Conservation (phyloP, 2,329 filamentous ascomycete genomes). For the Pestalotiopsis sp. region DNA sequence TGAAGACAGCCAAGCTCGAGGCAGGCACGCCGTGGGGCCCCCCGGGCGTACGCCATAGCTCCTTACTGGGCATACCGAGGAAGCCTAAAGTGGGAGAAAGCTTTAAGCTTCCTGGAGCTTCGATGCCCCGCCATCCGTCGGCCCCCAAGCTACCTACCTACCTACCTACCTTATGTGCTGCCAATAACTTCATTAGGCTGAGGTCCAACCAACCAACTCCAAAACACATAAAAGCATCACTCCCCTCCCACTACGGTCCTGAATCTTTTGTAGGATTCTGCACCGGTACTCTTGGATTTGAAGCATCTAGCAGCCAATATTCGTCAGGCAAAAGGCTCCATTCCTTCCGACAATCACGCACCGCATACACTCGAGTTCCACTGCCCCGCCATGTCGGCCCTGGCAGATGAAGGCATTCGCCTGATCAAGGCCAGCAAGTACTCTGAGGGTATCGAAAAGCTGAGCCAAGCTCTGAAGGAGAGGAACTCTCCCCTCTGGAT, state of each 20-base stretch:
- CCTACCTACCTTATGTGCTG: background rate
- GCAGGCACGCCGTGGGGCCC: background rate
- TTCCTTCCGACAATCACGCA: background rate
- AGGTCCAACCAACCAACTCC: no score
- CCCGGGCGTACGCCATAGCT: background rate
- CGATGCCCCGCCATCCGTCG: constrained; percentile 5
- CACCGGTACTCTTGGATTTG: no score
- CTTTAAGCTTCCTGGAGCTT: constrained; percentile 10
- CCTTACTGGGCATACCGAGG: background rate
- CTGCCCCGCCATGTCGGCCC: constrained; percentile 41
- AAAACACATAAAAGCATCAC: no score
- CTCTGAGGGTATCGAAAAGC: constrained; percentile 67
- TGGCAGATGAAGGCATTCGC: constrained; percentile 65
- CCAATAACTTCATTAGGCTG: background rate
- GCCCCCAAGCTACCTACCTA: background rate
- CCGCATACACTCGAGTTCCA: background rate
- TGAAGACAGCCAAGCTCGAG: background rate
- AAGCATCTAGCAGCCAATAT: background rate
- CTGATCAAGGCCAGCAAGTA: constrained; percentile 68
- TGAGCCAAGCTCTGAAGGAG: constrained; percentile 67
- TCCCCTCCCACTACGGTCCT: no score
- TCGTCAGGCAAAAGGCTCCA: background rate
- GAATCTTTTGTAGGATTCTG: no score
- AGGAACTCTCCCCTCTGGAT: constrained; percentile 77
- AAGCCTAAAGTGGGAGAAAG: background rate